Evolutionary conservation across 2,329 filamentous ascomycete species (phyloP), one percentile per base, ranked within the genome.

Genomic region (Trichoderma endophyticum): DNA sequence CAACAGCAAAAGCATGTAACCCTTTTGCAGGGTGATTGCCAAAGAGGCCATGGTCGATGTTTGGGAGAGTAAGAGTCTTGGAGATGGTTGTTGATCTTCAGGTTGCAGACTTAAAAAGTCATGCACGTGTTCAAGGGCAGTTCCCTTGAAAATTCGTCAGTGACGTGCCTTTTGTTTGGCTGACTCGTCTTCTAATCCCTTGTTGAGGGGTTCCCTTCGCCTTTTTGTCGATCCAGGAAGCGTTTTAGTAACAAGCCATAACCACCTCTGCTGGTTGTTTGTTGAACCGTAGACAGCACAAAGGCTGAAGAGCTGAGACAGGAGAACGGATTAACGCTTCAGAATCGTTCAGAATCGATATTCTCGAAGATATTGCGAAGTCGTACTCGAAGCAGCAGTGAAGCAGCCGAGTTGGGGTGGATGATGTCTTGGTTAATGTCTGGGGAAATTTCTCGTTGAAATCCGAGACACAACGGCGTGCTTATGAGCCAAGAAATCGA

Each of bases 1-100:
- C 48, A 76, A 68, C 62, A 79, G 60, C 15, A 82, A 60, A 32
- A 77, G 48, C 34, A 79, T 21, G 51, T 73, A 70, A 57, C 76
- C 76, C 68, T 76, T 32, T n/a, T 70, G 64, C 54, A 64, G 73
- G 71, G 71, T 62, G 64, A 76, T 72, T 9, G 71, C 62, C 43
- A 70, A 66, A 57, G 73, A 72, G 73, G 72, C 56, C 78, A 79
- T 78, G 71, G 61, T 74, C 18, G 63, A 56, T 67, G 21, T 34
- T n/a, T 51, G 54, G 21, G 12, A 30, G 51, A 67, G 24, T 48
- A 68, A 24, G 8, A 8, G 14, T 12, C 48, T 57, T 18, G 7
- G 26, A 30, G 11, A 26, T 48, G 30, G 26, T 26, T 39, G 26
- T 34, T 39, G 34, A 8, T 60, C 11, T 51, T 26, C 3, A 15